These are phyloP conservation scores for Hypoxylon lenormandii DNA, from an alignment of 495 filamentous ascomycete genomes.

Conservation along the genomic window DNA sequence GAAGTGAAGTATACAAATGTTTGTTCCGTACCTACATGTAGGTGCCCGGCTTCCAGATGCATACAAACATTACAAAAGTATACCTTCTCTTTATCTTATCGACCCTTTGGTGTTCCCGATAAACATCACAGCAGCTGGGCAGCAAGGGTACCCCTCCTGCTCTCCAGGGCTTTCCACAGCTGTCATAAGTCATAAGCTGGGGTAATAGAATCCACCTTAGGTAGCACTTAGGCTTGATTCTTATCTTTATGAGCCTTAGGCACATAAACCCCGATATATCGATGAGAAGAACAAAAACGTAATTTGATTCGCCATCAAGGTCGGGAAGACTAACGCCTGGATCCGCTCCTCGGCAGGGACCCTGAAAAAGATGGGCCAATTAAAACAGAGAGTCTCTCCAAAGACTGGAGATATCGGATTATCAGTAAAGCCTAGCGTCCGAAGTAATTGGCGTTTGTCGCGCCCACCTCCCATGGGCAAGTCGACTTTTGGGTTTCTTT, in stretches of 20 bases:
- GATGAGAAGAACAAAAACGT: conserved; percentile 10
- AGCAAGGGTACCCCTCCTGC: too few relatives aligned
- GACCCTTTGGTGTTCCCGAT: too few relatives aligned
- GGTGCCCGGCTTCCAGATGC: too few relatives aligned
- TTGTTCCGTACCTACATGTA: too few relatives aligned
- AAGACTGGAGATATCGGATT: conserved; percentile 22
- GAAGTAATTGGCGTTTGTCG: conserved; percentile 41
- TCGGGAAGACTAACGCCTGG: too few relatives aligned
- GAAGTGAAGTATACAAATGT: too few relatives aligned
- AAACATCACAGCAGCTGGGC: too few relatives aligned
- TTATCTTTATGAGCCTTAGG: not conserved
- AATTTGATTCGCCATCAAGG: conserved; percentile 16
- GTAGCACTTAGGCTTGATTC: not conserved
- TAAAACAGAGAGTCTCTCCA: not conserved
- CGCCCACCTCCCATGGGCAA: conserved; percentile 40
- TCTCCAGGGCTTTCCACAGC: too few relatives aligned
- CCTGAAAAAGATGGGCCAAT: conserved; percentile 25
- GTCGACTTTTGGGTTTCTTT: conserved; percentile 18
- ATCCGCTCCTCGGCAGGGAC: not conserved
- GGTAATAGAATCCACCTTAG: not conserved
- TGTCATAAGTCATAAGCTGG: too few relatives aligned
- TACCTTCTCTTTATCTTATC: too few relatives aligned
- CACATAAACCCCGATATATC: not conserved
- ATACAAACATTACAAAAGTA: too few relatives aligned
- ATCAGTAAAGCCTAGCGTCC: conserved; percentile 50